Base-by-base conservation (phyloP, 371 early-diverging fungal genomes). In the Enteropsectra breve region DNA sequence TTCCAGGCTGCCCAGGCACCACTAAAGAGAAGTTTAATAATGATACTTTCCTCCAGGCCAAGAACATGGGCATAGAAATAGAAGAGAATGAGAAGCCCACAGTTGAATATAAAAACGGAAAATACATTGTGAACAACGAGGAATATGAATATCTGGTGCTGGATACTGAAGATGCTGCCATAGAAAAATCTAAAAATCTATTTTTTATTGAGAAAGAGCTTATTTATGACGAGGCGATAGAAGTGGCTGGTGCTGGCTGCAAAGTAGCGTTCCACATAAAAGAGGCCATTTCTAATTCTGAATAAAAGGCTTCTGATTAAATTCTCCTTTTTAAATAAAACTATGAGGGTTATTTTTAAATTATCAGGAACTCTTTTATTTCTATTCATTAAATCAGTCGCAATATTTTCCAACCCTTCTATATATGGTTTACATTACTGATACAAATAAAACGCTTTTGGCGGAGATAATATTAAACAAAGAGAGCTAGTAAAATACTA, bases 191-290 rank as follows among this genome's bases (percentile, higher is more conserved):
- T 2, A 29, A 29, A 29, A 64, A 66, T 28, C 33, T 62, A 30
- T 59, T 74, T 66, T 26, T 37, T 62, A 30, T 50, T 6, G 26
- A 11, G 8, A 45, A 63, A 13, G 37, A 49, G n/a, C 18, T 47
- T 1, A n/a, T 37, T 1, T 18, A 23, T 45, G 46, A 48, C 21
- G 69, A 74, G 49, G 69, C 69, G 0, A 66, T 74, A 32, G 57
- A 63, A 26, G 33, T 69, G 24, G 59, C 70, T 1, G 66, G 55
- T 1, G 45, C 34, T 34, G 74, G 74, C 13, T 74, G 74, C 40
- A 69, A 69, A 57, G 40, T 61, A 29, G 65, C 70, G 23, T 69
- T 74, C 47, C 50, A 65, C 47, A 47, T 66, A n/a, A 69, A 57
- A 36, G 64, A 73, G 23, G n/a, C n/a, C n/a, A n/a, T n/a, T n/a